These are phyloP conservation scores for Amanita jacksonii DNA, from an alignment of 768 basidiomycete genomes.

Conservation along the genomic window DNA sequence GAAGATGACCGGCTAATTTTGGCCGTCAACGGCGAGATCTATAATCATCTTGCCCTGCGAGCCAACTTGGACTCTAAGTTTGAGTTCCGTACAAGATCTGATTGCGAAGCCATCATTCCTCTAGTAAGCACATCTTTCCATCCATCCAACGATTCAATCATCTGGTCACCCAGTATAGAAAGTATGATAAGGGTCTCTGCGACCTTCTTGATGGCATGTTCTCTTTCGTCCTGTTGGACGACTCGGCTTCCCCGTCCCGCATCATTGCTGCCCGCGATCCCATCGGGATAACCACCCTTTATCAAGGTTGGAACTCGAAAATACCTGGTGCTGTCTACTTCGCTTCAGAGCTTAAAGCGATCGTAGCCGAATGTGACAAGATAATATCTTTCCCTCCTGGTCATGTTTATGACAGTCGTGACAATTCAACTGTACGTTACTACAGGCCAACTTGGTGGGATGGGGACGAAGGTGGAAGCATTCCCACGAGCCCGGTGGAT, in stretches of 20 bases:
- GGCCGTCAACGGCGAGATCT: conserved; percentile 97
- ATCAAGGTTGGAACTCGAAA: conserved; percentile 88
- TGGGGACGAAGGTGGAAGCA: conserved; percentile 54
- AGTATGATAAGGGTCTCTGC: conserved; percentile 71
- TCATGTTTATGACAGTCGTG: conserved; percentile 86
- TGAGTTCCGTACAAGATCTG: conserved; percentile 94
- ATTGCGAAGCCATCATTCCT: conserved; percentile 95
- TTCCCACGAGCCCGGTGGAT: conserved; percentile 56
- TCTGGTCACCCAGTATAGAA: conserved; percentile 56
- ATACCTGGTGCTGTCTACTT: conserved; percentile 82
- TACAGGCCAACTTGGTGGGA: conserved; percentile 87
- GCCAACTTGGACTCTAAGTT: conserved; percentile 51
- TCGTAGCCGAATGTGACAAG: conserved; percentile 87
- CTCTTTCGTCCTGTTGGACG: conserved; percentile 93
- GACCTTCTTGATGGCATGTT: conserved; percentile 94
- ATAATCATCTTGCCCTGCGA: conserved; percentile 86
- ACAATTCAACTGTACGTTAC: conserved; percentile 72
- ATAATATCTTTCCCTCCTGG: conserved; percentile 96
- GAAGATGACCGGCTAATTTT: conserved; percentile 78
- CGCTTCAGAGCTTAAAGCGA: conserved; percentile 90
- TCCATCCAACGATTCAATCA: neutral
- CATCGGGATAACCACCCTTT: conserved; percentile 96
- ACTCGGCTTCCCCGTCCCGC: conserved; percentile 80
- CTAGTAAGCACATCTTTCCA: conserved; percentile 40
- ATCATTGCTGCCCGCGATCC: conserved; percentile 96